Evolutionary conservation across 495 filamentous ascomycete genomes (phyloP).

Genomic region (Hypoxylon fuscum): DNA sequence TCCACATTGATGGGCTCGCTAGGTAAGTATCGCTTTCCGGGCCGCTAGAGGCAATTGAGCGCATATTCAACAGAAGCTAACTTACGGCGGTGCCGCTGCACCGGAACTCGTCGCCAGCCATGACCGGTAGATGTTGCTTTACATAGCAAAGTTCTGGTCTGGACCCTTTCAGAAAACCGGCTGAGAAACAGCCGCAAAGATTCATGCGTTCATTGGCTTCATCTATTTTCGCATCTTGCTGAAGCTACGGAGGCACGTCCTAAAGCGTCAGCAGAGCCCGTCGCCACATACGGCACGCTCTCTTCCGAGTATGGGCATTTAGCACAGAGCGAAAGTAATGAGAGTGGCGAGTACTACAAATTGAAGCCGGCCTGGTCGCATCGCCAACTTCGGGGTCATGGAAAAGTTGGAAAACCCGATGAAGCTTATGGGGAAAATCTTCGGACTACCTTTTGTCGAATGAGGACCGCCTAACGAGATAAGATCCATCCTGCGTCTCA

Average conservation of each 20-base stretch:
- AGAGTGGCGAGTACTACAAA: slow-evolving; percentile 7
- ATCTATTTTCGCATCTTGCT: slow-evolving; percentile 8
- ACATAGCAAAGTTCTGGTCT: slow-evolving; percentile 1
- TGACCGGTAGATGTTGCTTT: slow-evolving; percentile 22
- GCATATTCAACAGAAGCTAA: slow-evolving; percentile 8
- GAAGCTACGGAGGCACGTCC: slow-evolving; percentile 18
- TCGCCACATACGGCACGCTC: slow-evolving; percentile 13
- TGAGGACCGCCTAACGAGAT: slow-evolving; percentile 1
- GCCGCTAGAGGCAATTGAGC: slow-evolving; percentile 27
- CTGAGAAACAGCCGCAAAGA: slow-evolving; percentile 17
- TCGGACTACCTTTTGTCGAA: slow-evolving; percentile 6
- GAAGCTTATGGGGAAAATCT: slow-evolving; percentile 1
- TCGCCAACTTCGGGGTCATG: slow-evolving; percentile 10
- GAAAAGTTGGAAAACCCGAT: slow-evolving; percentile 3
- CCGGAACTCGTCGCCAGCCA: slow-evolving; percentile 33
- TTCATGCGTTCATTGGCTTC: background rate
- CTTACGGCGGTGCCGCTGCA: slow-evolving; percentile 27
- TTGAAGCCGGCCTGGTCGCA: slow-evolving; percentile 13
- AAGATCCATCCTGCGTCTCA: slow-evolving; percentile 4
- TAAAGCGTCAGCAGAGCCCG: slow-evolving; percentile 16
- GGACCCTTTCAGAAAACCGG: background rate
- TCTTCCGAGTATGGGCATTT: slow-evolving; percentile 24
- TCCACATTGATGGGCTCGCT: too few species aligned
- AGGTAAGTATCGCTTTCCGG: slow-evolving; percentile 16
- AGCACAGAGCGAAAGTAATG: background rate